Base-by-base conservation (phyloP, 1,139 yeast genomes). In the Candida glucosophila region DNA sequence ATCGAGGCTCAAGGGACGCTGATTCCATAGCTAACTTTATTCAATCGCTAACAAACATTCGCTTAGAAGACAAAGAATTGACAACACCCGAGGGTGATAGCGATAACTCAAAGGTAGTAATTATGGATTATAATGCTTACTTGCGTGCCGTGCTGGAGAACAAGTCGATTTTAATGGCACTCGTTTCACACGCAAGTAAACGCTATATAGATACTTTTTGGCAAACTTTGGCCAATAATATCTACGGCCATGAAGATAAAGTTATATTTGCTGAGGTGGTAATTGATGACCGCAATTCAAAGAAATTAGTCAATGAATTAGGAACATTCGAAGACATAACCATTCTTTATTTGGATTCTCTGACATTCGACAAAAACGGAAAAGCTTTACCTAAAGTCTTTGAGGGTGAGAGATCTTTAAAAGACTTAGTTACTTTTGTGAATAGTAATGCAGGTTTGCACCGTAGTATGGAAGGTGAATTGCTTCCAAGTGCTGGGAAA, bases 401-500 rank as follows among this genome's bases (percentile, higher is more conserved):
- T n/a, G n/a, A n/a, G n/a, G 73, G 73, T 2, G 61, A 56, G 10
- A 58, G 75, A 28, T 46, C 51, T 8, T 33, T 73, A 17, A 54
- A 51, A 2, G 53, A 49, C 12, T 51, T 83, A 22, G 58, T 74
- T 11, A 44, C 47, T 2, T 70, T 58, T 39, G 55, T 81, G 27
- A 77, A 78, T 43, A 48, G 47, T 3, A 52, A 62, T 23, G 54
- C 73, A 3, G 74, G 72, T 0, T 58, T 74, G n/a, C 52, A 54
- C 35, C 65, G 95, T 39, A 54, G 56, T 17, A 30, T 41, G 2
- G 39, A 43, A 21, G 94, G 94, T 4, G 44, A 53, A 2, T 55
- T 81, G 24, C 46, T 49, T 25, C 45, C 43, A 1, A 37, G 40
- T 6, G 86, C 83, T 6, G 94, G 94, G 12, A 54, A 70, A 26